Evolutionary conservation across 805 yeast genomes (phyloP), one percentile per base, ranked within the genome.

Genomic region (Candida orba): DNA sequence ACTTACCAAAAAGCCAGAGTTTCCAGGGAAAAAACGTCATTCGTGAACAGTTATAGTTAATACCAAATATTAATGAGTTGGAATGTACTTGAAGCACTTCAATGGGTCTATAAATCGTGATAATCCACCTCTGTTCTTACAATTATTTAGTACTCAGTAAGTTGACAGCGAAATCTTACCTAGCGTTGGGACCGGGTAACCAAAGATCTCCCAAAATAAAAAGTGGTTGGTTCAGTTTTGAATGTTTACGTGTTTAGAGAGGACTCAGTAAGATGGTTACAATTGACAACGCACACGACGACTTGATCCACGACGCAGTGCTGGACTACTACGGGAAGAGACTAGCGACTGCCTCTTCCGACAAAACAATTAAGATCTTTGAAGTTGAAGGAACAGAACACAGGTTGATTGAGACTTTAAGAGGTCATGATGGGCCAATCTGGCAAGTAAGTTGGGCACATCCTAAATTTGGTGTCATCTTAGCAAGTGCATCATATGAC

Each of bases 401-500:
- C 64, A 83, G 75, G 59, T 71, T 89, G 41, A 73, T 84, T 17
- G 96, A 89, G 52, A 90, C 98, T 1, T 70, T 93, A 50, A 72
- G 77, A 39, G 97, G 95, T 33, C 99, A 93, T 64, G 96, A 89
- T 50, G 99, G 98, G 30, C 98, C 99, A 12, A 97, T 93, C 39
- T 93, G 99, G 99, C 96, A 91, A 67, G 95, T 89, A 18, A 79
- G 87, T 43, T 93, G 99, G 99, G 98, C 98, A 3, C 99, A 93
- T 62, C 99, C 99, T 29, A 91, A 91, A 64, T 93, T 91, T 60
- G 99, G 99, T 34, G 83, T 88, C 13, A 87, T 91, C 50, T 72
- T 93, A 51, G 99, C 99, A 1, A 84, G 95, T 23, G 87, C 95
- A 54, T 88, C 96, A 2, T 93, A 88, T 60, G 97, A 93, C 61